Evolutionary conservation across 2,329 filamentous ascomycete species (phyloP).

Genomic region (Aureobasidium leucospermi): DNA sequence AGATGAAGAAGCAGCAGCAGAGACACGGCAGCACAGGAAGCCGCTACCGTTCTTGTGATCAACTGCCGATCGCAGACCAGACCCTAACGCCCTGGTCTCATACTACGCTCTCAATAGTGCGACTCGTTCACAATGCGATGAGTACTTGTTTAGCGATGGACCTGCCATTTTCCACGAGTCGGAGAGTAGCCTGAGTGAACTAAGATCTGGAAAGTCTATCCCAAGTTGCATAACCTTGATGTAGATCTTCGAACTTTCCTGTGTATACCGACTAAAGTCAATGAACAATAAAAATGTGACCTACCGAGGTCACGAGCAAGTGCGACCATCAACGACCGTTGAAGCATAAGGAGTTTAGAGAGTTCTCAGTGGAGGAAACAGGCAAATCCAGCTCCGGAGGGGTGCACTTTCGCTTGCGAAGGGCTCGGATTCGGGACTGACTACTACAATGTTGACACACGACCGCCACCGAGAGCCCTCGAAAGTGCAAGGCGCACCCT

Average conservation of each 20-base stretch:
- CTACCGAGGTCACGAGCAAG: too few species aligned
- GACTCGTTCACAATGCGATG: neutral
- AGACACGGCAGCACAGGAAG: neutral
- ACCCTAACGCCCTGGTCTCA: neutral
- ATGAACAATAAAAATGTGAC: neutral
- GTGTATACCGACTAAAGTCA: neutral
- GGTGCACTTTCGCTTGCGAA: too few species aligned
- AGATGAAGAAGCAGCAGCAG: neutral
- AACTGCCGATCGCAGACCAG: neutral
- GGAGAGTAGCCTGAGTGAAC: neutral
- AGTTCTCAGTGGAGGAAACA: too few species aligned
- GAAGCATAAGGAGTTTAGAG: too few species aligned
- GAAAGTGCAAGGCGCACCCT: too few species aligned
- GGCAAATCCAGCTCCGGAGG: too few species aligned
- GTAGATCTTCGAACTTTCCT: neutral
- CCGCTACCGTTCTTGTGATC: neutral
- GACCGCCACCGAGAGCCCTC: too few species aligned
- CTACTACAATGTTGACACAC: too few species aligned
- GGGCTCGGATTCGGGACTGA: too few species aligned
- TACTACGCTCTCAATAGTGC: neutral
- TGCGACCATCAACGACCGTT: too few species aligned
- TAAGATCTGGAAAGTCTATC: neutral
- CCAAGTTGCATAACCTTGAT: neutral
- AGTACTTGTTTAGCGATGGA: neutral
- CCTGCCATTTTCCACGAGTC: conserved; percentile 1